Evolutionary conservation across 1,284 basidiomycete genomes (phyloP), one percentile per base, ranked within the genome.

Genomic region (Fistulina hepatica): DNA sequence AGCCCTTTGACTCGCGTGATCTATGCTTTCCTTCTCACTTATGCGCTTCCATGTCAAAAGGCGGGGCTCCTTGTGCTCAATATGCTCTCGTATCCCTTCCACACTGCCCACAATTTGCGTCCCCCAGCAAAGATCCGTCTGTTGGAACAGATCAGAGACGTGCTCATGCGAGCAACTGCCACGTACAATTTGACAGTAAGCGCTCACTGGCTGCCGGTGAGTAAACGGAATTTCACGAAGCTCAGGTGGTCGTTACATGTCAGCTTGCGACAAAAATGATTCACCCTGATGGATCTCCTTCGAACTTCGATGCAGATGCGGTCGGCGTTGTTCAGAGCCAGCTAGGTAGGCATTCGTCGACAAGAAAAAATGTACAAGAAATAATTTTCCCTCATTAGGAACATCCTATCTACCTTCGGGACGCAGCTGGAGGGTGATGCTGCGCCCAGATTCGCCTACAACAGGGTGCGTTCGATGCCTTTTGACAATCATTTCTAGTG

Each of bases 251-350:
- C 32, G 61, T 68, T 23, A 82, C 79, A 3, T 75, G 73, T 24
- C 81, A 84, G 52, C 61, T 83, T 42, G 65, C 75, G 7, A 81
- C 75, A 0, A 82, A 78, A 50, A 57, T 81, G 45, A 54, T 81
- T 33, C 68, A 71, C 38, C 55, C 62, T 5, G 74, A 81, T 49
- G 81, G 80, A 32, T 61, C 71, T 15, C 48, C 65, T 20, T 76
- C 73, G 36, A 79, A 58, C 34, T 81, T 77, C 45, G 73, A 80
- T 42, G 69, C 70, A 30, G 77, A 74, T 19, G 64, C 67, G 20
- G 71, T 59, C 46, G 76, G 71, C 12, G 54, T 80, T 34, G 69
- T 83, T 66, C 59, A 72, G 32, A 79, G 80, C 31, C 69, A 71
- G 44, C 66, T 80, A 47, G 72, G 81, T 76, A 48, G n/a, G 43